phyloP scores from a whole-genome alignment of 306 rosid genomes.

The Mimosa pudica region DNA sequence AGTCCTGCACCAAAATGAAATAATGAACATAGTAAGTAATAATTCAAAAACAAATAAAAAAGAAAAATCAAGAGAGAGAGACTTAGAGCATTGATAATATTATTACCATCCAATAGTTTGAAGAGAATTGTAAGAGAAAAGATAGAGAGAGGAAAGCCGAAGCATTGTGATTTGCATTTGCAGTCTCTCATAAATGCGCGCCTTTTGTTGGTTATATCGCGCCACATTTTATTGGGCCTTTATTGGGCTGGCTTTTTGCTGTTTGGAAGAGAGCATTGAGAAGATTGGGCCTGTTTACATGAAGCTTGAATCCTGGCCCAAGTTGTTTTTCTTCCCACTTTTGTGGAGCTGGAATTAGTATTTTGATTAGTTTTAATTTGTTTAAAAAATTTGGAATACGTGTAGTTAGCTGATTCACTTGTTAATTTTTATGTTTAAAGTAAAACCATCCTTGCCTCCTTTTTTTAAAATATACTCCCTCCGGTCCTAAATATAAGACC shows the following conservation, averaged over 20 bases:
- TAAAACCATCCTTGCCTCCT: neutral
- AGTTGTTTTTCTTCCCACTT: neutral
- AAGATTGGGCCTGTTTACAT: neutral
- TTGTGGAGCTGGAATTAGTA: neutral
- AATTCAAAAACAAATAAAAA: neutral
- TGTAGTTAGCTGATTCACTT: no score
- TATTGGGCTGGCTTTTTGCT: neutral
- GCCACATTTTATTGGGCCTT: neutral
- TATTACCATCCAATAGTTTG: slow-evolving; percentile 72
- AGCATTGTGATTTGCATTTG: slow-evolving; percentile 39
- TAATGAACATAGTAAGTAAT: neutral
- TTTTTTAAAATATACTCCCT: no score
- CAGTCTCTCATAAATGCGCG: neutral
- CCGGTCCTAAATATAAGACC: no score
- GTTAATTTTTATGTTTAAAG: no score
- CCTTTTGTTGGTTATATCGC: neutral
- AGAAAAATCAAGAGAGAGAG: neutral
- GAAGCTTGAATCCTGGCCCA: neutral
- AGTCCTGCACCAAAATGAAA: slow-evolving; percentile 50
- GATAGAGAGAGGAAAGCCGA: slow-evolving; percentile 52
- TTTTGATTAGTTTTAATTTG: neutral
- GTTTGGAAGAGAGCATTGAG: neutral
- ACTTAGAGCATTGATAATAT: neutral
- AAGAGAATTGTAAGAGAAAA: slow-evolving; percentile 69
- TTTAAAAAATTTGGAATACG: no score